Evolutionary conservation across 129 eudicot genomes (phyloP), one percentile per base, ranked within the genome.

Genomic region (Flaveria sonorensis): DNA sequence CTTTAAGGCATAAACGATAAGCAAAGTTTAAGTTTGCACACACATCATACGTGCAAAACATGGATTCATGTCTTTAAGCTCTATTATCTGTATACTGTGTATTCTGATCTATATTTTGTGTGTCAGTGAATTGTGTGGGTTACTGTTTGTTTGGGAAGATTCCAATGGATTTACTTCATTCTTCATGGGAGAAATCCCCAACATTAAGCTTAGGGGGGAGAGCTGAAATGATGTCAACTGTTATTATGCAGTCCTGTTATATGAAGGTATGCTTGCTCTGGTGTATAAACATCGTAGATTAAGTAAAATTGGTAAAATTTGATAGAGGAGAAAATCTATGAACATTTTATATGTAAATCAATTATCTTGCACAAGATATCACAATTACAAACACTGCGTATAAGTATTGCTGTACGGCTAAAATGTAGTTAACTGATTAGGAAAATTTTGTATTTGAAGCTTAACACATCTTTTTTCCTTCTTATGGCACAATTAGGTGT

Each of bases 81-180:
- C 50, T 45, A 16, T 60, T 46, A 13, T 45, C 26, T 43, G 24
- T 39, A 60, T 50, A 3, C 67, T n/a, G 20, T 75, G 72, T 62
- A 60, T 76, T 77, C 80, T 77, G 48, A 79, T 73, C 40, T 79
- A 67, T 26, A 15, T 66, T 74, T 50, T 72, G 18, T 74, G 64
- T 7, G 70, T 55, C 85, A 95, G 97, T 83, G 64, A 87, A 74
- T 78, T 64, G 68, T 80, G 92, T 78, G 73, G 90, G 92, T 57
- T 80, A 76, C 78, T 88, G 94, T 83, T 85, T 89, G 71, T 75
- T 87, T 85, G 99, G 99, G 26, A 89, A 88, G 81, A 92, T 95
- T 51, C 87, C 99, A 56, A 62, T 95, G 92, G 89, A 91, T 53
- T 60, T 83, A 70, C 88, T 95, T 55, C 85, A 81, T 65, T 81